Conservation (phyloP, 1,139 yeast species). For the Scheffersomyces parashehatae region DNA sequence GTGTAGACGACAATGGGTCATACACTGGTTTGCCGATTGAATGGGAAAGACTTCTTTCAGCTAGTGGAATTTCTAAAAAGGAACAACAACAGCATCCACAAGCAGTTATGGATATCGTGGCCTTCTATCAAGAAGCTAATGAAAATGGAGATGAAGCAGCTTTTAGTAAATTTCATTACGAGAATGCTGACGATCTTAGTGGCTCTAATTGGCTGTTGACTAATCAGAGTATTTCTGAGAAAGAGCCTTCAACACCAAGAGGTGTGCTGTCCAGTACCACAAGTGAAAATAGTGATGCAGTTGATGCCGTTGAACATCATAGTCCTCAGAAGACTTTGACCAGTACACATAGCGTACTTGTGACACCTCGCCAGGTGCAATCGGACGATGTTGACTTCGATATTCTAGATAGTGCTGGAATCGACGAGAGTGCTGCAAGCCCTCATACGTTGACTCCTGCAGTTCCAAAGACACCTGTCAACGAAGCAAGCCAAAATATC, state of each 20-base stretch:
- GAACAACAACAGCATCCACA: slow-evolving; percentile 93
- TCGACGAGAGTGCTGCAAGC: too few relatives aligned
- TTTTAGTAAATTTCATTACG: slow-evolving; percentile 67
- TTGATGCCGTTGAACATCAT: slow-evolving; percentile 4
- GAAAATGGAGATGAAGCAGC: slow-evolving; percentile 68
- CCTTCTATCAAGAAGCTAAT: slow-evolving; percentile 73
- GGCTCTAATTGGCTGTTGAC: slow-evolving; percentile 12
- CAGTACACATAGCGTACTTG: not conserved
- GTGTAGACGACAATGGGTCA: slow-evolving; percentile 83
- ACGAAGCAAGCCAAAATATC: too few relatives aligned
- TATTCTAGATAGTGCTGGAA: not conserved
- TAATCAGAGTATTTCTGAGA: slow-evolving; percentile 2
- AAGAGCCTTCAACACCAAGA: slow-evolving; percentile 28
- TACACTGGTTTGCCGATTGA: slow-evolving; percentile 90
- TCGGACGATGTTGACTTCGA: slow-evolving; percentile 3
- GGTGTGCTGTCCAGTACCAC: slow-evolving; percentile 7
- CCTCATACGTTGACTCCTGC: slow-evolving; percentile 1
- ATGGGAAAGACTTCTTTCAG: slow-evolving; percentile 83
- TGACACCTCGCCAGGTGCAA: not conserved
- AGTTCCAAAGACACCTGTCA: slow-evolving; percentile 10
- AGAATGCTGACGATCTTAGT: slow-evolving; percentile 16
- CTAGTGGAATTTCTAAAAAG: slow-evolving; percentile 79
- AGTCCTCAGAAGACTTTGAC: not conserved
- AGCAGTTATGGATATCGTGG: slow-evolving; percentile 91
- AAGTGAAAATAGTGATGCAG: too few relatives aligned